Conservation (phyloP, 495 filamentous ascomycete species). For the Hypomontagnella submonticulosa region DNA sequence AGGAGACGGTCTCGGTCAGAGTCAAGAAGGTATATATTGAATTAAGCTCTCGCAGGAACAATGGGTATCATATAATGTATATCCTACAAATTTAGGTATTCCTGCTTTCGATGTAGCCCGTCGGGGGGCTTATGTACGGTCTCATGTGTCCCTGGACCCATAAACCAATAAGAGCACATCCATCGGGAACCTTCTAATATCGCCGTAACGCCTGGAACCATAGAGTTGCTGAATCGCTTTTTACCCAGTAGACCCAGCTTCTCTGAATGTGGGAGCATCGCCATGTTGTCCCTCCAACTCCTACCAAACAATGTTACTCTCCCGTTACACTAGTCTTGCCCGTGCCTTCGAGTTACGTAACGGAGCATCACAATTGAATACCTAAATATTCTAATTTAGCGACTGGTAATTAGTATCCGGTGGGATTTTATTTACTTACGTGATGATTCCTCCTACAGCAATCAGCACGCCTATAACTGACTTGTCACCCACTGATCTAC, state of each 20-base stretch:
- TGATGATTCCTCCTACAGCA: slow-evolving; percentile 66
- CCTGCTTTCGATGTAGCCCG: background rate
- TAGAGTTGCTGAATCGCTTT: slow-evolving; percentile 1
- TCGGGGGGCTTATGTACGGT: background rate
- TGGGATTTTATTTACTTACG: slow-evolving; percentile 50
- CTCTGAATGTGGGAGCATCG: background rate
- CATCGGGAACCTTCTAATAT: background rate
- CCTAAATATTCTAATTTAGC: slow-evolving; percentile 41
- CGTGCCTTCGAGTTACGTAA: slow-evolving; percentile 26
- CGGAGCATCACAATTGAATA: slow-evolving; percentile 66
- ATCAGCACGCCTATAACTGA: slow-evolving; percentile 63
- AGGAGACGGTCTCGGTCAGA: no score
- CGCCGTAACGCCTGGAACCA: slow-evolving; percentile 16
- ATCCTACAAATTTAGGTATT: slow-evolving; percentile 4
- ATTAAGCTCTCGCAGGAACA: background rate
- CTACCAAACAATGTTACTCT: slow-evolving; percentile 1
- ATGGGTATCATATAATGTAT: slow-evolving; percentile 22
- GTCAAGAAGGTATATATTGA: no score
- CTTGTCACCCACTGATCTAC: slow-evolving; percentile 63
- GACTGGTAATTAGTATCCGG: background rate
- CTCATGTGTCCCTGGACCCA: background rate
- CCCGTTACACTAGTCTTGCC: slow-evolving; percentile 1
- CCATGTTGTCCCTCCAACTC: slow-evolving; percentile 11
- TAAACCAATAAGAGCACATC: background rate
- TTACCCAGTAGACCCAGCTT: slow-evolving; percentile 1